Base-by-base conservation (phyloP, 805 yeast genomes). In the Starmerella powellii region DNA sequence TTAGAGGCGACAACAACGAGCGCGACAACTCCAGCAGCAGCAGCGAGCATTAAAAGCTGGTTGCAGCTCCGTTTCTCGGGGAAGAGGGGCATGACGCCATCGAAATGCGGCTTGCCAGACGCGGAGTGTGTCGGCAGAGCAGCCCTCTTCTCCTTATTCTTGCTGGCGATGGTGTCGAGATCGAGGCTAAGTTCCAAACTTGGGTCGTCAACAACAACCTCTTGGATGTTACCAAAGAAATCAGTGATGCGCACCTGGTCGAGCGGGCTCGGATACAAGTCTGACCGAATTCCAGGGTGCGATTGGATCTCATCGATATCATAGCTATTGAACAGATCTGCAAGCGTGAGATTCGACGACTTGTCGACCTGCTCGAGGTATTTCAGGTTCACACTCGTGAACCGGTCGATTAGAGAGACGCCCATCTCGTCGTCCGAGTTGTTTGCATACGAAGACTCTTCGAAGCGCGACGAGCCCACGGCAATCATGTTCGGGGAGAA, bases 391-490 rank as follows among this genome's bases (percentile, higher is more conserved):
- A 75, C 85, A 60, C 86, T 87, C 0, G 99, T 91, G 65, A 91
- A 91, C 54, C 98, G 68, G 61, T 91, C 99, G 56, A 91, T 91
- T 11, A 91, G 95, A 0, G 98, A 96, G 39, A 91, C 97, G 6
- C 99, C 99, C 37, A 91, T 76, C 55, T 88, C 96, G 34, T 80
- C 74, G 59, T 91, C 99, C 1, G 96, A 84, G 60, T 85, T 95
- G 56, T 91, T 97, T 1, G 96, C 86, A 57, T 86, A 91, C 2
- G 95, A 84, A 38, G 88, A 78, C 62, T 91, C 95, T 42, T 80
- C 94, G 6, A 84, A 49, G 50, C 72, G 80, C 8, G 94, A 81
- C 1, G 95, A 85, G 0, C 98, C 99, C 28, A 88, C 93, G 1
- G 95, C 84, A 40, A 91, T 63, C 35, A 91, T 75, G 59, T 91